These are phyloP conservation scores for Sporothrix euskadiensis DNA, from an alignment of 2,329 filamentous ascomycete genomes.

Conservation along the genomic window DNA sequence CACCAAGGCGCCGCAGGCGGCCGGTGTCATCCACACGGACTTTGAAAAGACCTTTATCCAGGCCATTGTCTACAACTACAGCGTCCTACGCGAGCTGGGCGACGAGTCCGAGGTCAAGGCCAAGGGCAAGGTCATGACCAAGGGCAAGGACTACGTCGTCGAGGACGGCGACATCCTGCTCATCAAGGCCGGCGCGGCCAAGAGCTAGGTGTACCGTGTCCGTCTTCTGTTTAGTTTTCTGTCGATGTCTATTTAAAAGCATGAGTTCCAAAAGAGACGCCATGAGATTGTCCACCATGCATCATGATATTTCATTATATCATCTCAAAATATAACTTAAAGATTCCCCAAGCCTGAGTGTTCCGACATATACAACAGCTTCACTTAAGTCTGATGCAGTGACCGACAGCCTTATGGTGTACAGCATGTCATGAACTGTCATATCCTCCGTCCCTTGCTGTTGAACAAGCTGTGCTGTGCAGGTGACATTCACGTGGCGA, in stretches of 20 bases:
- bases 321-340: background rate
- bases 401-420: background rate
- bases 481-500: background rate
- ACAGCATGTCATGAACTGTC: background rate
- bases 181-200: constrained; percentile 86
- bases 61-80: constrained; percentile 89
- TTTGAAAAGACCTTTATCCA: constrained; percentile 99
- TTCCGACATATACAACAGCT: background rate
- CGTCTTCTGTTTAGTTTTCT: too few relatives aligned
- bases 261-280: background rate
- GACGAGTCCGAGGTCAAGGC: constrained; percentile 84
- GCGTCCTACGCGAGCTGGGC: constrained; percentile 76
- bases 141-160: constrained; percentile 95
- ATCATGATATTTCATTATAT: background rate
- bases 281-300: background rate
- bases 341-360: background rate
- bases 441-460: background rate
- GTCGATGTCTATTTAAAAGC: background rate
- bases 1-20: constrained; percentile 95
- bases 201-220: constrained; percentile 51
- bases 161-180: constrained; percentile 81
- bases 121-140: constrained; percentile 96
- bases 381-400: background rate
- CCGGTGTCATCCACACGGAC: constrained; percentile 96
- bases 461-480: background rate